Evolutionary conservation across 768 basidiomycete species (phyloP).

Genomic region (Panus rudis): DNA sequence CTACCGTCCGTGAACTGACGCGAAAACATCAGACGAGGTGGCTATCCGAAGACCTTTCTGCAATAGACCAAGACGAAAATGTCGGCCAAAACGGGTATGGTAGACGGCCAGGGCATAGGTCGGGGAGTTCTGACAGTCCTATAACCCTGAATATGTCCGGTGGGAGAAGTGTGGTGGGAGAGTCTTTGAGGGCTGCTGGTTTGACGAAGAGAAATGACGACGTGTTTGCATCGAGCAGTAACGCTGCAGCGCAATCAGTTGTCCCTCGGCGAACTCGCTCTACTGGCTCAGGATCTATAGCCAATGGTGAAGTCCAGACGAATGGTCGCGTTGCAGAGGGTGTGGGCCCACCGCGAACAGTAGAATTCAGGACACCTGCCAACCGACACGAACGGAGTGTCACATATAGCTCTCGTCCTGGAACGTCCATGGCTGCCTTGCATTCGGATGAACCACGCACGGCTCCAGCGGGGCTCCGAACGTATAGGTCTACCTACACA

Average conservation of each 20-base stretch:
- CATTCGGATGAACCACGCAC: constrained; percentile 25
- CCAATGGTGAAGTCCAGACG: constrained; percentile 10
- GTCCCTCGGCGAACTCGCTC: constrained; percentile 16
- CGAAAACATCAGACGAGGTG: constrained; percentile 46
- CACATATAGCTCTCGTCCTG: constrained; percentile 13
- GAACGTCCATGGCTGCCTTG: constrained; percentile 30
- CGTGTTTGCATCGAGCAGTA: constrained; percentile 24
- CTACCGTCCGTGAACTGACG: constrained; percentile 43
- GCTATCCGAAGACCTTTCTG: constrained; percentile 42
- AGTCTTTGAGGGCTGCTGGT: constrained; percentile 67
- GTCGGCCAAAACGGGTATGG: constrained; percentile 26
- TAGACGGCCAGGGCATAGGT: constrained; percentile 48
- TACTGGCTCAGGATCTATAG: constrained; percentile 15
- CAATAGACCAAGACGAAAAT: constrained; percentile 20
- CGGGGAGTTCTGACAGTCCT: constrained; percentile 67
- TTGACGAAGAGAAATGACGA: constrained; percentile 38
- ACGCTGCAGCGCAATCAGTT: constrained; percentile 1
- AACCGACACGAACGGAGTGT: not conserved
- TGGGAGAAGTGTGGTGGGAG: constrained; percentile 55
- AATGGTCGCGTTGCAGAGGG: constrained; percentile 12
- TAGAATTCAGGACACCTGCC: constrained; percentile 10
- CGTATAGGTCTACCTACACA: constrained; percentile 36
- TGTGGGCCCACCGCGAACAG: constrained; percentile 6
- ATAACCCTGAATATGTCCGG: constrained; percentile 30
- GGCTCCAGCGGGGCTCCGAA: constrained; percentile 32